These are phyloP conservation scores for Vitis rupestris DNA, from an alignment of 164 flowering plant species.

Conservation along the genomic window DNA sequence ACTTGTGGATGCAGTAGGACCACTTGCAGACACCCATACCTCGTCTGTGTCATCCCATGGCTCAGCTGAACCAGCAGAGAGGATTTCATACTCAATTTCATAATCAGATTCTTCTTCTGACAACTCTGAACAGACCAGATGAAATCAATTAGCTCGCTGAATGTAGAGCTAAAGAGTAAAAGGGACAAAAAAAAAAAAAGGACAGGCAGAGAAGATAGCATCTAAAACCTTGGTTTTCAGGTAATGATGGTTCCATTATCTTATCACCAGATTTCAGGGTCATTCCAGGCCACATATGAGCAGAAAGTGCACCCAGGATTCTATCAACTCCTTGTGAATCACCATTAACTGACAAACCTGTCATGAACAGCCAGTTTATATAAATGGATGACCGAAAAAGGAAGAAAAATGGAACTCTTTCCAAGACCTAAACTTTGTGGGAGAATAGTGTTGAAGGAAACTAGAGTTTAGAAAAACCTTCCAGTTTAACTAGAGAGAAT, in stretches of 20 bases:
- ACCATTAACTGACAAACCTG: conserved; percentile 89
- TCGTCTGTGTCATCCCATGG: conserved; percentile 69
- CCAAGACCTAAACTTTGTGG: background rate
- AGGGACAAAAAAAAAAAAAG: background rate
- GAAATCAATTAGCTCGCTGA: background rate
- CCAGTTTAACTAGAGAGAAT: background rate
- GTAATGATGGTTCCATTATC: conserved; percentile 46
- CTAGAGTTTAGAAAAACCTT: background rate
- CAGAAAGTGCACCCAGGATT: conserved; percentile 80
- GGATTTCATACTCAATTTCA: conserved; percentile 75
- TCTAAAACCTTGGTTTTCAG: conserved; percentile 49
- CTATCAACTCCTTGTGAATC: conserved; percentile 94
- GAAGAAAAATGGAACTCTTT: background rate
- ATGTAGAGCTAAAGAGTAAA: background rate
- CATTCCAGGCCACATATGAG: conserved; percentile 99
- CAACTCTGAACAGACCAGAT: conserved; percentile 33
- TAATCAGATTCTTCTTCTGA: conserved; percentile 84
- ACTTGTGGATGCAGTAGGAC: conserved; percentile 12
- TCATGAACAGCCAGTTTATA: conserved; percentile 9
- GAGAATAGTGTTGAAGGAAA: conserved; percentile 1
- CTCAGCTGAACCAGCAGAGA: conserved; percentile 83
- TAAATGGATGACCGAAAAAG: background rate
- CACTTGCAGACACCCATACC: conserved; percentile 62
- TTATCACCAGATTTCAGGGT: conserved; percentile 69
- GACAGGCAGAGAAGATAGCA: background rate